Conservation (phyloP, 2,329 filamentous ascomycete genomes). For the Colletotrichum truncatum region DNA sequence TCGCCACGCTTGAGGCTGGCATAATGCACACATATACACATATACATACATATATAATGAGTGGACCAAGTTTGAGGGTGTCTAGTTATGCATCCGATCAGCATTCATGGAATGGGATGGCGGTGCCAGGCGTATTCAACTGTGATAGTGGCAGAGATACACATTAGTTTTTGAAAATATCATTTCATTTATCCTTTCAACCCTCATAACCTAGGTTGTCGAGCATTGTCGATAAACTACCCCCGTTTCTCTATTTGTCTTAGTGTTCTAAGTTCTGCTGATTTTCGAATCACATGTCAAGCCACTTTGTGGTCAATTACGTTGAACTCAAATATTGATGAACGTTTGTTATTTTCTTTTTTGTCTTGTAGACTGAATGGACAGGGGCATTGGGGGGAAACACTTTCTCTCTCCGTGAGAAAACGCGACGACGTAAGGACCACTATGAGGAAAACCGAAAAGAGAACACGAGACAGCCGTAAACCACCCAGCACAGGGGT, state of each 20-base stretch:
- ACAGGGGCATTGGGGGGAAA: constrained; percentile 30
- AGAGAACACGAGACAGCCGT: constrained; percentile 32
- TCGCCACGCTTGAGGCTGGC: neutral
- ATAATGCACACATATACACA: neutral
- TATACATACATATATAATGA: neutral
- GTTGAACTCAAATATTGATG: too few species aligned
- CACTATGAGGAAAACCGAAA: constrained; percentile 31
- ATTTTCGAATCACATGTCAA: neutral
- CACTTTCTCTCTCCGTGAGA: constrained; percentile 29
- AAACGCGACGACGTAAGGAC: constrained; percentile 29
- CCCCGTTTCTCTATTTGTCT: neutral
- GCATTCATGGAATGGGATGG: neutral
- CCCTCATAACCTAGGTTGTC: neutral
- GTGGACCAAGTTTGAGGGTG: neutral
- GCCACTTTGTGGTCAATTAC: too few species aligned
- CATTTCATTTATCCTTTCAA: neutral
- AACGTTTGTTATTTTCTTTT: constrained; percentile 33
- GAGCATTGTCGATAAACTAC: neutral
- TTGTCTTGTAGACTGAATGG: constrained; percentile 31
- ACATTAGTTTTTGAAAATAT: constrained; percentile 6
- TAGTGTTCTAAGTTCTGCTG: too few species aligned
- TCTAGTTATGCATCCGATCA: neutral
- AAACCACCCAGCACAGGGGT: constrained; percentile 31
- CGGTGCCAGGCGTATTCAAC: constrained; percentile 2
- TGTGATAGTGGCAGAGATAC: neutral